Percentiles rank a stretch among this genome's conserved stretches.
Evolutionary conservation across 768 basidiomycete genomes (phyloP).

Genomic region (Pisolithus sp.): DNA sequence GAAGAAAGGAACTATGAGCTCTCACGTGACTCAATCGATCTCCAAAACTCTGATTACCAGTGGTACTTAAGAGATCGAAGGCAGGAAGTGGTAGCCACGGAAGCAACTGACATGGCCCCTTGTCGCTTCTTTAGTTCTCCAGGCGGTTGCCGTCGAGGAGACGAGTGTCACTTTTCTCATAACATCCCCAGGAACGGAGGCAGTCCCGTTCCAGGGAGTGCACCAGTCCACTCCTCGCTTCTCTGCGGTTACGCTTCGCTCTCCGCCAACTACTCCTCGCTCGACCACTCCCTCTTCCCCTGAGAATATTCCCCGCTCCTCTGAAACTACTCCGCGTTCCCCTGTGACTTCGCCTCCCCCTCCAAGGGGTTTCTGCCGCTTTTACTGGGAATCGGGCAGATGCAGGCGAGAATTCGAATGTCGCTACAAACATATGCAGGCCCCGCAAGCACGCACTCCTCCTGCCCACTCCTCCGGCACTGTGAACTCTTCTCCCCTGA

Average conservation of each 20-base stretch:
- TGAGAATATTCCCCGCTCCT: no score
- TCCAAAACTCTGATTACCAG: no score
- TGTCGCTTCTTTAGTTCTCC: constrained; percentile 38
- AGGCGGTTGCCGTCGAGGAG: constrained; percentile 42
- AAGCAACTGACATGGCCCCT: constrained; percentile 3
- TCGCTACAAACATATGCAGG: constrained; percentile 32
- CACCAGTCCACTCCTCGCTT: no score
- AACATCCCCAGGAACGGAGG: no score
- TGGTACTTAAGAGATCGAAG: no score
- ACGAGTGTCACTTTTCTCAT: constrained; percentile 33
- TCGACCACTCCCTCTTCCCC: no score
- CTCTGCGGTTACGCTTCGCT: background rate
- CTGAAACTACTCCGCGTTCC: background rate
- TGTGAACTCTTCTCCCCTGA: constrained; percentile 3
- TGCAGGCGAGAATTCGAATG: constrained; percentile 45
- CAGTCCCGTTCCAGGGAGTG: no score
- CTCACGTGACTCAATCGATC: background rate
- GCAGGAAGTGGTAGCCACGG: no score
- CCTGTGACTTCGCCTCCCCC: constrained; percentile 14
- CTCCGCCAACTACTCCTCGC: background rate
- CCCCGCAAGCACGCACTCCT: constrained; percentile 1
- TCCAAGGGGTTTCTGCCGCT: constrained; percentile 39
- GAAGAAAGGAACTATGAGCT: background rate
- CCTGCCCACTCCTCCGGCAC: constrained; percentile 6
- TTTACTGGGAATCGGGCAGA: constrained; percentile 41